Evolutionary conservation across 1,284 basidiomycete species (phyloP).

Genomic region (Neonothopanus nambi): DNA sequence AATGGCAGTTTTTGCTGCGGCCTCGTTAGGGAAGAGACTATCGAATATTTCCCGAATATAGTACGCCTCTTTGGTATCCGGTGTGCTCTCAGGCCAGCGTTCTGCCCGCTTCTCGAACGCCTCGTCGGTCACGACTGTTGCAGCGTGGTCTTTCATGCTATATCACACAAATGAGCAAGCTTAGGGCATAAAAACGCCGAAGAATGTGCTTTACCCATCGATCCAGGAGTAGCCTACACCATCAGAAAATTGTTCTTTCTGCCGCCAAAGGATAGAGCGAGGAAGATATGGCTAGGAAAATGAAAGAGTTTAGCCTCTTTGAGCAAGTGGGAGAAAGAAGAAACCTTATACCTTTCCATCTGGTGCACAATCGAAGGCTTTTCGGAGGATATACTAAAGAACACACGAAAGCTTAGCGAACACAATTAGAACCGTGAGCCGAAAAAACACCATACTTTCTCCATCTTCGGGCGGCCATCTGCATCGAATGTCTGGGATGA

Average conservation of each 20-base stretch:
- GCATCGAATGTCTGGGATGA: slow-evolving; percentile 72
- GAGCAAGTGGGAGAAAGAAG: slow-evolving; percentile 6
- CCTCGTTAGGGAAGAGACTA: slow-evolving; percentile 77
- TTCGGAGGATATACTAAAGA: slow-evolving; percentile 90
- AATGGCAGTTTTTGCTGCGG: slow-evolving; percentile 92
- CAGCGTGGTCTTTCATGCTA: slow-evolving; percentile 91
- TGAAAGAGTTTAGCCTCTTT: slow-evolving; percentile 1
- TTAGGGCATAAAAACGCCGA: neutral
- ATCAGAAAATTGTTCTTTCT: slow-evolving; percentile 99
- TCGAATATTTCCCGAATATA: slow-evolving; percentile 95
- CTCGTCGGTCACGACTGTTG: slow-evolving; percentile 76
- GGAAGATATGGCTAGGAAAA: slow-evolving; percentile 86
- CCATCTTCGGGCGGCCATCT: slow-evolving; percentile 89
- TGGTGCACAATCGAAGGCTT: slow-evolving; percentile 91
- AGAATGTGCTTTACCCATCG: slow-evolving; percentile 67
- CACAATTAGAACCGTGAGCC: slow-evolving; percentile 10
- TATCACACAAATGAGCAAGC: neutral
- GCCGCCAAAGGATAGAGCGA: slow-evolving; percentile 94
- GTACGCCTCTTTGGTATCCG: slow-evolving; percentile 98
- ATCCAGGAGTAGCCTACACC: slow-evolving; percentile 99
- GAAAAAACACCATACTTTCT: slow-evolving; percentile 63
- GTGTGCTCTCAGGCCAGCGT: slow-evolving; percentile 82
- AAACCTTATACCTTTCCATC: slow-evolving; percentile 67
- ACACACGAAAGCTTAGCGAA: neutral
- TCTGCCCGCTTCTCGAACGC: slow-evolving; percentile 74